phyloP scores from a whole-genome alignment of 169 alveolate genomes.

The Plasmodium chabaudi region DNA sequence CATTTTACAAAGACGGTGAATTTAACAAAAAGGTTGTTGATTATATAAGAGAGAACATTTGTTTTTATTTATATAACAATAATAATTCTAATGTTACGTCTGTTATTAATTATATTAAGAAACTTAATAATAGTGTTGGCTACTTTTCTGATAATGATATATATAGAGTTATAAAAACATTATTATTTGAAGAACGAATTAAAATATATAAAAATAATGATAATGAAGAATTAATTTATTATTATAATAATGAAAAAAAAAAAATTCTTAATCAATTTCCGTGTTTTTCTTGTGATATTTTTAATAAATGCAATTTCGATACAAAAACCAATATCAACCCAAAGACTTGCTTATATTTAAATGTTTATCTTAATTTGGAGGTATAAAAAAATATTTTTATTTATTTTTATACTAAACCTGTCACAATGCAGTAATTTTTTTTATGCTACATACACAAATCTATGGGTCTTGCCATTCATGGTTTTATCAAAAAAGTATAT shows the following conservation, averaged over 20 bases:
- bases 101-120: constrained; percentile 74
- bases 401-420: neutral
- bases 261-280: constrained; percentile 40
- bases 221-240: constrained; percentile 63
- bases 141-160: constrained; percentile 70
- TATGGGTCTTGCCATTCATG: too few species aligned
- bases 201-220: constrained; percentile 50
- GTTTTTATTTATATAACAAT: constrained; percentile 74
- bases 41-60: constrained; percentile 79
- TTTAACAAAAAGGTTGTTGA: constrained; percentile 92
- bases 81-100: constrained; percentile 77
- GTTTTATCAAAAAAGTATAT: too few species aligned
- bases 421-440: too few species aligned
- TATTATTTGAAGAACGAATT: constrained; percentile 50
- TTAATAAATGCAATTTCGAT: constrained; percentile 73
- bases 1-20: constrained; percentile 93
- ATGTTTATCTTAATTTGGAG: constrained; percentile 62
- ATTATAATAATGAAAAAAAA: constrained; percentile 72
- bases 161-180: constrained; percentile 67
- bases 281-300: constrained; percentile 72
- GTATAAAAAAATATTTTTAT: constrained; percentile 9
- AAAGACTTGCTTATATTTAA: constrained; percentile 57
- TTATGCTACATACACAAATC: too few species aligned
- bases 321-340: constrained; percentile 67
- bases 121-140: constrained; percentile 54